Conservation (phyloP, 2,329 filamentous ascomycete species). For the Monosporascus sp. region DNA sequence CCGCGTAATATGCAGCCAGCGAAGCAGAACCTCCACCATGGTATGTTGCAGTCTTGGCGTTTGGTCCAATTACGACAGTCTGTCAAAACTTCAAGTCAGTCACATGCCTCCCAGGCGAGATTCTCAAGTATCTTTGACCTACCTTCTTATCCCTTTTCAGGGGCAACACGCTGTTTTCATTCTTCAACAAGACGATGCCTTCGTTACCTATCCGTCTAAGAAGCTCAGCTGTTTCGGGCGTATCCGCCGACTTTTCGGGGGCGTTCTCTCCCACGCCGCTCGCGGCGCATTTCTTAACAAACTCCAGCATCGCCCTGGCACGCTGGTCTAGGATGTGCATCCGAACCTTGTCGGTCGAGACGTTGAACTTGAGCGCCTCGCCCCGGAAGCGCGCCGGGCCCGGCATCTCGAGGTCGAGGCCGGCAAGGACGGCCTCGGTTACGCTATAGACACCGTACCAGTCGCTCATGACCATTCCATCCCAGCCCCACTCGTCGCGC, state of each 20-base stretch:
- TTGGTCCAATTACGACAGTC: slow-evolving; percentile 53
- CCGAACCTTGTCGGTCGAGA: slow-evolving; percentile 51
- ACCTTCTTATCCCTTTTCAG: slow-evolving; percentile 56
- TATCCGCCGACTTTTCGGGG: slow-evolving; percentile 50
- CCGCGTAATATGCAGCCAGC: slow-evolving; percentile 56
- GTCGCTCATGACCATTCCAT: slow-evolving; percentile 54
- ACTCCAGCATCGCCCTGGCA: slow-evolving; percentile 51
- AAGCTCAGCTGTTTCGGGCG: slow-evolving; percentile 56
- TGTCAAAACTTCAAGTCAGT: slow-evolving; percentile 11
- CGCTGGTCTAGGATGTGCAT: slow-evolving; percentile 51
- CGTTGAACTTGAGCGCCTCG: slow-evolving; percentile 46
- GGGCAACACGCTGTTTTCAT: slow-evolving; percentile 59
- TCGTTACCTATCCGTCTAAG: slow-evolving; percentile 63
- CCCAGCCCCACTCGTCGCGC: slow-evolving; percentile 52
- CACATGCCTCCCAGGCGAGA: neutral
- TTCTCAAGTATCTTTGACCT: neutral
- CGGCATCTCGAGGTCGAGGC: slow-evolving; percentile 57
- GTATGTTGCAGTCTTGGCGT: slow-evolving; percentile 51
- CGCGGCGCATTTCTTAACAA: slow-evolving; percentile 53
- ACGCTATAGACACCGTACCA: slow-evolving; percentile 56
- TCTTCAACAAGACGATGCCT: slow-evolving; percentile 69
- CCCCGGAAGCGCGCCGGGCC: slow-evolving; percentile 47
- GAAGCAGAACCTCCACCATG: slow-evolving; percentile 64
- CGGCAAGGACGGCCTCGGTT: slow-evolving; percentile 43
- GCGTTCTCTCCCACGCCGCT: slow-evolving; percentile 51